Conservation (phyloP, 495 filamentous ascomycete genomes). For the Choiromyces venosus region DNA sequence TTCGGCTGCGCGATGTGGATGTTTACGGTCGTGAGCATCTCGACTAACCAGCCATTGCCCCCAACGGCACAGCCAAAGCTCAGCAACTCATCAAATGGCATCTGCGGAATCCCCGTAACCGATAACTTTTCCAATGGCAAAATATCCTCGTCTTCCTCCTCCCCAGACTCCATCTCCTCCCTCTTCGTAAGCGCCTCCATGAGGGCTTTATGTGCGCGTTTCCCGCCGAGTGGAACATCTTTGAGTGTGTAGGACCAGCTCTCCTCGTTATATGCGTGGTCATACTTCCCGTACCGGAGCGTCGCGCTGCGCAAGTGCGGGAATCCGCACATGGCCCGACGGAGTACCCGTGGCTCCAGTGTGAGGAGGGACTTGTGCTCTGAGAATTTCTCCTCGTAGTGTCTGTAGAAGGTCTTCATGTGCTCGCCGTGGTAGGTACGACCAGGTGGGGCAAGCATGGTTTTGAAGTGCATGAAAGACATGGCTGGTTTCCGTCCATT, state of each 20-base stretch:
- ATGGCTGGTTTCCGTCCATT: constrained; percentile 9
- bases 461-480: constrained; percentile 18
- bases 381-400: constrained; percentile 15
- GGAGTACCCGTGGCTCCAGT: constrained; percentile 10
- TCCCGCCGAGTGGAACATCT: constrained; percentile 9
- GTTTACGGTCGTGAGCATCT: constrained; percentile 3
- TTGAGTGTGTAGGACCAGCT: constrained; percentile 11
- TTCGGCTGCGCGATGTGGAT: background rate
- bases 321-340: constrained; percentile 8
- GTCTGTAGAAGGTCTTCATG: constrained; percentile 18
- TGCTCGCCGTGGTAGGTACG: constrained; percentile 12
- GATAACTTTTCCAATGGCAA: background rate
- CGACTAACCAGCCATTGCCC: background rate
- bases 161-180: background rate
- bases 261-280: constrained; percentile 17
- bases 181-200: constrained; percentile 11
- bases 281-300: constrained; percentile 12
- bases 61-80: background rate
- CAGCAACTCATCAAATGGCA: background rate
- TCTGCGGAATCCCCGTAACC: background rate
- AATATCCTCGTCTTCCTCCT: background rate
- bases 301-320: constrained; percentile 13
- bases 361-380: constrained; percentile 12
- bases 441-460: constrained; percentile 6
- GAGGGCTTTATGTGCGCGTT: constrained; percentile 19